These are phyloP conservation scores for Eragrostis tef DNA, from an alignment of 202 grass and related monocot species.

Conservation along the genomic window DNA sequence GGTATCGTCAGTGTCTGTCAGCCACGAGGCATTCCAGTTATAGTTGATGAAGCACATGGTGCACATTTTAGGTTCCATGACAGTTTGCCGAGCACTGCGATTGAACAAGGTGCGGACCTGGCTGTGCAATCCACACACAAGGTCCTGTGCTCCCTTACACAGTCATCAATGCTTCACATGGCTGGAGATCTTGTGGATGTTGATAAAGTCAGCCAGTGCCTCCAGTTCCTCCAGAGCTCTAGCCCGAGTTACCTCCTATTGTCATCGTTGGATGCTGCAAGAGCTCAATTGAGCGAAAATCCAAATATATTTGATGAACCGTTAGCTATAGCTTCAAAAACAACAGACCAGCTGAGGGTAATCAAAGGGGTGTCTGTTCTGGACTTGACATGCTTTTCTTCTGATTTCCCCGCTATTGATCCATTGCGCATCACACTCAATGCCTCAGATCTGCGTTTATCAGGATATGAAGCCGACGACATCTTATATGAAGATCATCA, in stretches of 20 bases:
- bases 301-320: slow-evolving; percentile 54
- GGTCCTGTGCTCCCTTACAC: slow-evolving; percentile 85
- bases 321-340: slow-evolving; percentile 54
- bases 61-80: slow-evolving; percentile 77
- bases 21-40: slow-evolving; percentile 63
- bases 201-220: slow-evolving; percentile 62
- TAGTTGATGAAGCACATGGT: slow-evolving; percentile 84
- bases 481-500: slow-evolving; percentile 56
- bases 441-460: slow-evolving; percentile 53
- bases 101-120: slow-evolving; percentile 80
- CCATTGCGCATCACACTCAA: slow-evolving; percentile 68
- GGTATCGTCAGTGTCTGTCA: slow-evolving; percentile 63
- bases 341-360: slow-evolving; percentile 44
- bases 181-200: slow-evolving; percentile 57
- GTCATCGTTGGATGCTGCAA: slow-evolving; percentile 82
- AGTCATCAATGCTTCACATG: slow-evolving; percentile 89
- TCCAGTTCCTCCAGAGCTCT: slow-evolving; percentile 79
- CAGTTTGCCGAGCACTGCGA: slow-evolving; percentile 66
- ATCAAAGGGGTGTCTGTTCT: slow-evolving; percentile 72
- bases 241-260: slow-evolving; percentile 83
- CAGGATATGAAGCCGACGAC: slow-evolving; percentile 70
- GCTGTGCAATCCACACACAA: slow-evolving; percentile 86
- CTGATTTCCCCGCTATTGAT: slow-evolving; percentile 71
- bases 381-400: slow-evolving; percentile 61
- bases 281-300: slow-evolving; percentile 68